A percentile compares a stretch with the other conserved stretches of the same genome.
These are phyloP conservation scores for Excoecaria agallocha DNA, from an alignment of 345 rosid species.

Conservation along the genomic window DNA sequence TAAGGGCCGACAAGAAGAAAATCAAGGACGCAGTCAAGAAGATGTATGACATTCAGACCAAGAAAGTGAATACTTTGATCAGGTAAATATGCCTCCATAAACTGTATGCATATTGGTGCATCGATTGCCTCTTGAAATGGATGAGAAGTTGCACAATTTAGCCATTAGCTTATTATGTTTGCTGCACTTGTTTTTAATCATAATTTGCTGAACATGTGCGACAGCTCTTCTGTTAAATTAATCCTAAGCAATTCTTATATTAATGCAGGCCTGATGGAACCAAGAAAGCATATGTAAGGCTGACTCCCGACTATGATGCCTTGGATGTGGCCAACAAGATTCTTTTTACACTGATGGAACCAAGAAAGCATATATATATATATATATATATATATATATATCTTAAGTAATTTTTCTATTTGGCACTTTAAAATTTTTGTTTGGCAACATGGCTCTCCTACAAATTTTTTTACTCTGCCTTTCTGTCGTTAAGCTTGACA, in stretches of 20 bases:
- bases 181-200: not conserved
- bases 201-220: too few species aligned
- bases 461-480: too few species aligned
- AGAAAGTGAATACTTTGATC: conserved; percentile 93
- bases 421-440: too few species aligned
- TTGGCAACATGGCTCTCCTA: too few species aligned
- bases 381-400: too few species aligned
- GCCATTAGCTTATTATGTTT: too few species aligned
- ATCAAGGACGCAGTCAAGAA: conserved; percentile 89
- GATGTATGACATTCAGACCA: conserved; percentile 91
- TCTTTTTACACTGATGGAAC: too few species aligned
- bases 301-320: conserved; percentile 66
- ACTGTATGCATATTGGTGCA: not conserved
- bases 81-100: conserved; percentile 38
- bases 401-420: too few species aligned
- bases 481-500: too few species aligned
- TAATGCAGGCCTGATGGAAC: conserved; percentile 64
- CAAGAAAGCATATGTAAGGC: conserved; percentile 68
- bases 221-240: not conserved
- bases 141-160: not conserved
- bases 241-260: not conserved
- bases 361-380: too few species aligned
- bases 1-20: conserved; percentile 88
- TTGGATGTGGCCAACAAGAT: conserved; percentile 34
- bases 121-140: not conserved